Percentiles rank a stretch among this genome's conserved stretches.
phyloP scores from a whole-genome alignment of 148 eudicot species.

The Dianthus caryophyllus region DNA sequence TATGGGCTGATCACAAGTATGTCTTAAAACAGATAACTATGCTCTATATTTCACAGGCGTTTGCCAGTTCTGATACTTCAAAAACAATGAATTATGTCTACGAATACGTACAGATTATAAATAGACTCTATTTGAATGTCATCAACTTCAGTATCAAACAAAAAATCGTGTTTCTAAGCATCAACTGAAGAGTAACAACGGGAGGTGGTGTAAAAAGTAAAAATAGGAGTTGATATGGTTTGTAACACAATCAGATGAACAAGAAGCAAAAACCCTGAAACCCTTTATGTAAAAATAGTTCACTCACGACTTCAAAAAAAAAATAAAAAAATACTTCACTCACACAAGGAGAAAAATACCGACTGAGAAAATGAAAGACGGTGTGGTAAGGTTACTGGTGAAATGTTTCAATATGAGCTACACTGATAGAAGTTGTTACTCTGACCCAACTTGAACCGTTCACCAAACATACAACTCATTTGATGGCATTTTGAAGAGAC shows the following conservation, averaged over 20 bases:
- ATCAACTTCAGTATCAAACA: not conserved
- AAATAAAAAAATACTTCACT: not conserved
- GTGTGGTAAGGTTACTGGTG: not conserved
- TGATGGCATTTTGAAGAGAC: not conserved
- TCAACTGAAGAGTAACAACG: not conserved
- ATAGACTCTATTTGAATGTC: not conserved
- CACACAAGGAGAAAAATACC: not conserved
- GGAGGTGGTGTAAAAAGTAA: too few species aligned
- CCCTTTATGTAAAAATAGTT: too few species aligned
- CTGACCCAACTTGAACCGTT: not conserved
- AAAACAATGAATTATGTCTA: not conserved
- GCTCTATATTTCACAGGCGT: not conserved
- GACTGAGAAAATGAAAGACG: not conserved
- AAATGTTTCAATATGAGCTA: not conserved
- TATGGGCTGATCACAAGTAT: not conserved
- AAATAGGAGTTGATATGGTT: not conserved
- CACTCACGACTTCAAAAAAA: too few species aligned
- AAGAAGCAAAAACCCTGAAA: too few species aligned
- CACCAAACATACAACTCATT: conserved; percentile 4
- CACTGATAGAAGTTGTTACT: not conserved
- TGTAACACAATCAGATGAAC: not conserved
- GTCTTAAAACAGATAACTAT: not conserved
- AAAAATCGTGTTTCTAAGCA: not conserved
- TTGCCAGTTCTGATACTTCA: not conserved
- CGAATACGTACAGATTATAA: not conserved